Percentiles rank a stretch among this genome's conserved stretches.
phyloP scores from a whole-genome alignment of 2,329 filamentous ascomycete species.

The Fusarium illudens region DNA sequence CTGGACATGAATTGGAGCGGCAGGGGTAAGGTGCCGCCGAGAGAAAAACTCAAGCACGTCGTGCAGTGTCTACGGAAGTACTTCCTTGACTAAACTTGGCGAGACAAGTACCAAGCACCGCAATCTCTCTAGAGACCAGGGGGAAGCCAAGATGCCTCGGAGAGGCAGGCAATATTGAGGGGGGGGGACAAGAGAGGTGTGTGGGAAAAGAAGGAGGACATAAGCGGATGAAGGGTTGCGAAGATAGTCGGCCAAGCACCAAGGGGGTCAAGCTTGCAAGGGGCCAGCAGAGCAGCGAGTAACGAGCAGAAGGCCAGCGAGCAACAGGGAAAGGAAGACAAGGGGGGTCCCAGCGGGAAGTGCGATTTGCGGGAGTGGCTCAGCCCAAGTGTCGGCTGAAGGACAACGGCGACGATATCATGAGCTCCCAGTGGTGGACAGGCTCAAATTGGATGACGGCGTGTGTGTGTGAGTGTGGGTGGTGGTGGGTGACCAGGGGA shows the following conservation, averaged over 20 bases:
- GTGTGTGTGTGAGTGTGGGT: constrained; percentile 15
- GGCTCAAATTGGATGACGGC: constrained; percentile 31
- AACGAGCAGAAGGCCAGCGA: constrained; percentile 10
- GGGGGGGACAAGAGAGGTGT: constrained; percentile 26
- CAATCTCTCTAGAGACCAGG: constrained; percentile 31
- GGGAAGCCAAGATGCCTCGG: constrained; percentile 21
- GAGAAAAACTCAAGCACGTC: constrained; percentile 16
- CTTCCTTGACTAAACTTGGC: constrained; percentile 23
- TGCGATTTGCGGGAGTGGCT: constrained; percentile 39
- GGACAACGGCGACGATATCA: constrained; percentile 23
- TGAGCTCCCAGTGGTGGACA: constrained; percentile 32
- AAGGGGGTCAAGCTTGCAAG: constrained; percentile 30
- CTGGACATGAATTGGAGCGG: constrained; percentile 24
- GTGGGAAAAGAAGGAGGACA: constrained; percentile 29
- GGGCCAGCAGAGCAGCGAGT: constrained; percentile 14
- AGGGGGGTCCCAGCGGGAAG: constrained; percentile 29
- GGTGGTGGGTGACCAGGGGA: constrained; percentile 24
- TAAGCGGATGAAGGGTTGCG: constrained; percentile 21
- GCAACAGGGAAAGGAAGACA: constrained; percentile 25
- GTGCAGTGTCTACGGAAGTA: constrained; percentile 29
- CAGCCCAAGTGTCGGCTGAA: constrained; percentile 23
- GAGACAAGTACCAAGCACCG: constrained; percentile 24
- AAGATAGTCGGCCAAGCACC: constrained; percentile 26
- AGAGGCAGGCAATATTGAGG: constrained; percentile 26
- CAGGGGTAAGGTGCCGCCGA: constrained; percentile 36